Conservation (phyloP, 257 asterid species). For the Rubia yunnanensis region DNA sequence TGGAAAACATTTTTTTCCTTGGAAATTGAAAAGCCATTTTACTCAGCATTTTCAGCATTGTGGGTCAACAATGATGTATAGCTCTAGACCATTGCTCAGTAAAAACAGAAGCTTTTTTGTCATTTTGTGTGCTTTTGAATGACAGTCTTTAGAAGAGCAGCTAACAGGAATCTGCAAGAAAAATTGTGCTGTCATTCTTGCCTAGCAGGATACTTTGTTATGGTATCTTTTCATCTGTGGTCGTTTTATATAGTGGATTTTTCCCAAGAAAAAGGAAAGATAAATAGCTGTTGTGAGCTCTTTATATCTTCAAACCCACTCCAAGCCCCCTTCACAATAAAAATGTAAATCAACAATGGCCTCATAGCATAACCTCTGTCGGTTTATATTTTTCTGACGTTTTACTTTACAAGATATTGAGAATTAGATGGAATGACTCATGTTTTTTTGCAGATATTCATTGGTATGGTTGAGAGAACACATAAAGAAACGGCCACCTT, state of each 20-base stretch:
- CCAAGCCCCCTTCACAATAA: background rate
- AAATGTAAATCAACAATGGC: background rate
- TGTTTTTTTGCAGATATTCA: constrained; percentile 45
- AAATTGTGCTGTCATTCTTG: background rate
- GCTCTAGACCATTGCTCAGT: background rate
- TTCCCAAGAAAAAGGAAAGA: background rate
- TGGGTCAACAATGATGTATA: background rate
- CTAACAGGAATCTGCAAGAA: background rate
- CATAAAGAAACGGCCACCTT: constrained; percentile 97
- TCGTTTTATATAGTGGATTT: background rate
- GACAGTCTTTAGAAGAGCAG: background rate
- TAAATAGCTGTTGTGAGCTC: background rate
- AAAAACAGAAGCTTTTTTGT: background rate
- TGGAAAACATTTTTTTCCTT: background rate
- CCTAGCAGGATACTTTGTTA: background rate
- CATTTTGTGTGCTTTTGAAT: background rate
- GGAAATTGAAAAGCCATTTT: too few relatives aligned
- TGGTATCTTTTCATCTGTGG: background rate
- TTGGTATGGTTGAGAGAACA: constrained; percentile 80
- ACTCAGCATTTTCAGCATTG: background rate
- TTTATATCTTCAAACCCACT: background rate
- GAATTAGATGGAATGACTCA: background rate
- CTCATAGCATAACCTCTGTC: background rate
- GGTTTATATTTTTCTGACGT: background rate
- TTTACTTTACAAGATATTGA: background rate